Base-by-base conservation (phyloP, 352 stramenopile genomes). In the Globisporangium takayamanum region DNA sequence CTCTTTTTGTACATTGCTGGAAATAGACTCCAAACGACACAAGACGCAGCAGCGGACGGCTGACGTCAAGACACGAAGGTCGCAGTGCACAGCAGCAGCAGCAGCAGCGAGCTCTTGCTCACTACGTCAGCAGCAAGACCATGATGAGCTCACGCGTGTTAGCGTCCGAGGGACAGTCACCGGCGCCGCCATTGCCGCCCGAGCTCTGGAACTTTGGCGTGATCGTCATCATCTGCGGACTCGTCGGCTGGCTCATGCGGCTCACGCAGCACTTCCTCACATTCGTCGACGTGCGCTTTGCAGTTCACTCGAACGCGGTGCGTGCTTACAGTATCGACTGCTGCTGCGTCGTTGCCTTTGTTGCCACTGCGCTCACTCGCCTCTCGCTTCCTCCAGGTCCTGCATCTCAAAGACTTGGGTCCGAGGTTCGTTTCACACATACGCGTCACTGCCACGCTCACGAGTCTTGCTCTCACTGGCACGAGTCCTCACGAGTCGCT, bases 171-270 rank as follows among this genome's bases (percentile, higher is more conserved):
- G 28, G n/a, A 25, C 41, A 50, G 3, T 3, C 22, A 39, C 20
- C 52, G 42, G 55, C 65, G 45, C 62, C 66, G 42, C 59, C 64
- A 37, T 60, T 80, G 22, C 18, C 74, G 7, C 70, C 70, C 3
- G 78, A 88, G 66, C 63, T 84, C 41, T 88, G 79, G 76, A 89
- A 89, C 60, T 66, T 86, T 8, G 69, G 60, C 42, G 68, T 73
- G 26, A 54, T 84, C n/a, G 41, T 73, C 15, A 53, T 80, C 53
- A 52, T 83, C 41, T 81, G 72, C 47, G 63, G 67, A 11, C 57
- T 87, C 10, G 41, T 78, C 44, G 63, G 63, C 3, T 89, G 74
- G 79, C 53, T 68, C 47, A 50, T 72, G 50, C 74, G 74, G 10
- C 64, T 89, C 22, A 37, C 73, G 53, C 65, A 71, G 18, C 62